Base-by-base conservation (phyloP, 345 rosid species). In the Firmiana major region DNA sequence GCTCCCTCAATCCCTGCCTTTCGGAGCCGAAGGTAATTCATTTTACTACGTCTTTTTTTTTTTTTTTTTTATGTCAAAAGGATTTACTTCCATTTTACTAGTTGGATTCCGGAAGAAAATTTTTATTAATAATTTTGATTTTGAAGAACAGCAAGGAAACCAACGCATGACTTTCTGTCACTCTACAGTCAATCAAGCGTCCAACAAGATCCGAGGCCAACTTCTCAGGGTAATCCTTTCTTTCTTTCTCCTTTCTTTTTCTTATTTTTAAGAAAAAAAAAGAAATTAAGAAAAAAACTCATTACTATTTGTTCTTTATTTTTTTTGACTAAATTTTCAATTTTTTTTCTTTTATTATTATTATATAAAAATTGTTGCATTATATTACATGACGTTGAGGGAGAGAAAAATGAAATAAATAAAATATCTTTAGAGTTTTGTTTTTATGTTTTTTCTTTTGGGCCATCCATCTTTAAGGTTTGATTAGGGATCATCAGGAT, bases 101-200 rank as follows among this genome's bases (percentile, higher is more conserved):
- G 15, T 22, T 22, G 2, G 11, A 22, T 22, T 22, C 34, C 63
- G 9, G 31, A 19, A 19, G n/a, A 57, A 10, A 59, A 59, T 31
- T 31, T 31, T 26, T 24, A 59, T 24, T 10, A 59, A 10, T 24
- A 24, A 10, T 10, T 22, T 26, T 26, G 34, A 13, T 9, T 59
- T 11, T 3, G 38, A 11, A 24, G 31, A 63, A 79, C 93, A 95
- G 97, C 92, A 79, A 90, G 89, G 84, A 90, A 93, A 89, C 89
- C 97, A 80, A 89, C 91, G 26, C 93, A 89, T 54, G 97, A 95
- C 86, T 93, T 93, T 85, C 88, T 93, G 66, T 91, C 99, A 74
- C 91, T 93, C 81, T 88, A 89, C 93, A 87, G 86, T 79, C 94
- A 90, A 85, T 81, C 98, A 82, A 81, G 90, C 38, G 82, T 76